Percentiles rank a stretch among this genome's conserved stretches.
Conservation (phyloP, 768 basidiomycete genomes). For the Gloeopeniophorella convolvens region DNA sequence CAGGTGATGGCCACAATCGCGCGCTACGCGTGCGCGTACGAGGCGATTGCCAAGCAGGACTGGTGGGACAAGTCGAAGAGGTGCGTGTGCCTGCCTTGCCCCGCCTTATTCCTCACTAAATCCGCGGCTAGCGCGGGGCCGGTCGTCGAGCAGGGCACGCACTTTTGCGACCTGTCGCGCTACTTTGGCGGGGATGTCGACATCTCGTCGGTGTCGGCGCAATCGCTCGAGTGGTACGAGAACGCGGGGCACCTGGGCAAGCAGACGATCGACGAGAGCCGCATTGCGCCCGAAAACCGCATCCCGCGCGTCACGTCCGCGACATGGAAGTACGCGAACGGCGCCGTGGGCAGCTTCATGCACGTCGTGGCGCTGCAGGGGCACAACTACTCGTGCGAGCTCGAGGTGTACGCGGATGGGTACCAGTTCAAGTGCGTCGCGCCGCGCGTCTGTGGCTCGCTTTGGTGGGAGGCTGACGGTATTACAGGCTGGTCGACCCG, state of each 20-base stretch:
- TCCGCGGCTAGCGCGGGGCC: conserved; percentile 55
- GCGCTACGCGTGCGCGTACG: conserved; percentile 87
- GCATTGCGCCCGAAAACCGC: conserved; percentile 80
- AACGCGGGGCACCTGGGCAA: conserved; percentile 79
- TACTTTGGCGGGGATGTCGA: conserved; percentile 98
- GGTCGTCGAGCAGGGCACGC: conserved; percentile 88
- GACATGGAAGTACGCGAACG: conserved; percentile 94
- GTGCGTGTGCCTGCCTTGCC: conserved; percentile 28
- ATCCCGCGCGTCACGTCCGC: conserved; percentile 93
- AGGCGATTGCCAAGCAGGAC: conserved; percentile 70
- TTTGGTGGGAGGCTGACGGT: conserved; percentile 3
- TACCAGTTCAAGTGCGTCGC: conserved; percentile 68
- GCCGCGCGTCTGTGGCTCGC: neutral
- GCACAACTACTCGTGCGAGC: conserved; percentile 87
- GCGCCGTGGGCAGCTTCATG: conserved; percentile 88
- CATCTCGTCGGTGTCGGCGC: conserved; percentile 69
- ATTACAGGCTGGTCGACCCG: conserved; percentile 75
- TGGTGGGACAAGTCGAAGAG: conserved; percentile 95
- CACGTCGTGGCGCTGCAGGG: conserved; percentile 92
- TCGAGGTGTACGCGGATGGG: conserved; percentile 92
- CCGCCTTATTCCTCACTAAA: neutral
- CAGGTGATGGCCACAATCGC: conserved; percentile 96
- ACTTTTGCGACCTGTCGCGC: conserved; percentile 94
- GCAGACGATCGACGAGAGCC: conserved; percentile 75
- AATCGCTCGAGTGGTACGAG: conserved; percentile 91